phyloP scores from a whole-genome alignment of 139 green algal genomes.

The Diplosphaera chodatii region DNA sequence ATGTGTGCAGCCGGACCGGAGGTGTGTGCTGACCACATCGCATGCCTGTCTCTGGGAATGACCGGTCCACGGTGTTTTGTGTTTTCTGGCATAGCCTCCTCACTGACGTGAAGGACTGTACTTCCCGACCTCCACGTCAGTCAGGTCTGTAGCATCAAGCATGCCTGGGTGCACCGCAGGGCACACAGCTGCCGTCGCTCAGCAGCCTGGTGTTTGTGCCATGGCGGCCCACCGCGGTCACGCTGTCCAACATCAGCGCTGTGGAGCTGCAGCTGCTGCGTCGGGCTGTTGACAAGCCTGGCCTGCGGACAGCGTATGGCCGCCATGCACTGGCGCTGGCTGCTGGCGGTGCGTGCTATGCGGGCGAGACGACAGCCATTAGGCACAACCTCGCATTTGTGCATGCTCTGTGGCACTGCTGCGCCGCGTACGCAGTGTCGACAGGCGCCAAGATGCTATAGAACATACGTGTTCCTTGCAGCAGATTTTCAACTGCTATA shows the following conservation, averaged over 20 bases:
- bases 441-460: background rate
- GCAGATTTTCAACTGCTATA: too few species aligned
- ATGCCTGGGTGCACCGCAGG: too few species aligned
- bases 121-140: too few species aligned
- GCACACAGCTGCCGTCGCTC: background rate
- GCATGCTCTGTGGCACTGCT: slow-evolving; percentile 18
- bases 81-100: too few species aligned
- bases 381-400: slow-evolving; percentile 1
- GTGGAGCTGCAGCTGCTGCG: slow-evolving; percentile 11
- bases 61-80: too few species aligned
- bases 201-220: slow-evolving; percentile 1
- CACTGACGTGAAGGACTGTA: too few species aligned
- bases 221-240: slow-evolving; percentile 17
- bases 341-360: slow-evolving; percentile 12
- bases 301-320: background rate
- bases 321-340: background rate
- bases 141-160: too few species aligned
- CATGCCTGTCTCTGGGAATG: too few species aligned
- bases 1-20: background rate
- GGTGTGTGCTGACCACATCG: background rate
- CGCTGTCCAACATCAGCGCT: slow-evolving; percentile 9
- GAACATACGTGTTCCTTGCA: too few species aligned
- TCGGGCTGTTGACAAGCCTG: background rate
- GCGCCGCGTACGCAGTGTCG: background rate
- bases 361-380: slow-evolving; percentile 12